Evolutionary conservation across 2,329 filamentous ascomycete genomes (phyloP).

Genomic region (Pestalotiopsis sp.): DNA sequence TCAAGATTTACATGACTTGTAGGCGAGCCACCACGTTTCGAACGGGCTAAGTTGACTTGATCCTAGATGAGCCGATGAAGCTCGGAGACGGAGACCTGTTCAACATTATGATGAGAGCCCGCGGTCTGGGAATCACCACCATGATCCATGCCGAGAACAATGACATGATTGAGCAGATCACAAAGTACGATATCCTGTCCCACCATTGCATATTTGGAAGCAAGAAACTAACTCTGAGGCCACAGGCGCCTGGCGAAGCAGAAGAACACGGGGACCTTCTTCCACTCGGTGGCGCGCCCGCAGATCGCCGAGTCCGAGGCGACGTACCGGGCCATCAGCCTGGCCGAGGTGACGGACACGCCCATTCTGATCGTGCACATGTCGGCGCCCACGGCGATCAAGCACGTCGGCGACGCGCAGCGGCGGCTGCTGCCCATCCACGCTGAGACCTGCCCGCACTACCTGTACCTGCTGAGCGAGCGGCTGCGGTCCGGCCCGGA

Average conservation of each 20-base stretch:
- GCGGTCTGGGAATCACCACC: conserved; percentile 42
- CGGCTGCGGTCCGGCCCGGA: conserved; percentile 26
- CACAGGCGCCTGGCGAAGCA: conserved; percentile 14
- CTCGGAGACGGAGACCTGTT: conserved; percentile 39
- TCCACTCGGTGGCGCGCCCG: conserved; percentile 45
- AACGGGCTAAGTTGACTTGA: background rate
- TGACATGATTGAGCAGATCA: conserved; percentile 43
- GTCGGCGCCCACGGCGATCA: conserved; percentile 45
- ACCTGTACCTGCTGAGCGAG: conserved; percentile 54
- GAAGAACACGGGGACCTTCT: conserved; percentile 32
- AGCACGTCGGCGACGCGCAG: conserved; percentile 50
- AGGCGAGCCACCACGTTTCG: background rate
- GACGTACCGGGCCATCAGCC: conserved; percentile 48
- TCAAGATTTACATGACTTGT: conserved; percentile 12
- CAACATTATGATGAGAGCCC: conserved; percentile 38
- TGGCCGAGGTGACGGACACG: conserved; percentile 48
- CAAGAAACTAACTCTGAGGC: background rate
- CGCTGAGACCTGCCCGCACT: conserved; percentile 60
- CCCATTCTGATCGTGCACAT: conserved; percentile 56
- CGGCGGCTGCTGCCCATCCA: conserved; percentile 50
- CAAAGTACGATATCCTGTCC: conserved; percentile 23
- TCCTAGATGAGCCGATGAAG: conserved; percentile 31
- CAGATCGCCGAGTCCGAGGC: conserved; percentile 49
- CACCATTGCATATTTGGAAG: conserved; percentile 2
- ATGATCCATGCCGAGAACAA: conserved; percentile 51